Conservation (phyloP, 345 rosid genomes). For the Ceriops decandra region DNA sequence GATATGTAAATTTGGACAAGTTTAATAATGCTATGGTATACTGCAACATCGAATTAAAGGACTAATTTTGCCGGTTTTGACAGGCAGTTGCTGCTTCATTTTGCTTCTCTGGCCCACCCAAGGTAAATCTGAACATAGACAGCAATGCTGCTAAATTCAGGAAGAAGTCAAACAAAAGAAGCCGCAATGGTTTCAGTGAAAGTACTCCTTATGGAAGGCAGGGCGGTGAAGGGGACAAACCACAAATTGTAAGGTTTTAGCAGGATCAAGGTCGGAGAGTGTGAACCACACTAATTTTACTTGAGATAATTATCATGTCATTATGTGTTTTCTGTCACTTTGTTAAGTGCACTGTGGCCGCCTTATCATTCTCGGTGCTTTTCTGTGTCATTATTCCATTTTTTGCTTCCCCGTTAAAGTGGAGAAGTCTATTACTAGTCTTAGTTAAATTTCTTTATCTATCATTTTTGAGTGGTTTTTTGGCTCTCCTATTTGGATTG, state of each 20-base stretch:
- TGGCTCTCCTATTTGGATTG: too few species aligned
- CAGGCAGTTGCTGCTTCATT: slow-evolving; percentile 92
- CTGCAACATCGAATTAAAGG: neutral
- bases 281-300: neutral
- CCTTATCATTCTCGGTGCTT: neutral
- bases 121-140: slow-evolving; percentile 79
- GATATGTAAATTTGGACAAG: too few species aligned
- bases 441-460: too few species aligned
- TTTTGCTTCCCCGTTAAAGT: too few species aligned
- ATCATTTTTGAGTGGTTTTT: too few species aligned
- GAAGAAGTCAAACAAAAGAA: slow-evolving; percentile 53
- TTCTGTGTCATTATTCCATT: too few species aligned
- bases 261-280: neutral
- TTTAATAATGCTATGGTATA: too few species aligned
- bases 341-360: neutral
- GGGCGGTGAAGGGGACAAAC: slow-evolving; percentile 36
- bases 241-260: slow-evolving; percentile 59
- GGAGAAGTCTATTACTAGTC: too few species aligned
- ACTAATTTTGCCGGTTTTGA: slow-evolving; percentile 16
- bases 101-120: slow-evolving; percentile 86
- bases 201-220: slow-evolving; percentile 76
- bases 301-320: neutral
- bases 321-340: neutral
- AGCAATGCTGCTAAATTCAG: slow-evolving; percentile 83
- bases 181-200: slow-evolving; percentile 58